Evolutionary conservation across 179 eudicot species (phyloP).

Genomic region (Pouteria campechiana): DNA sequence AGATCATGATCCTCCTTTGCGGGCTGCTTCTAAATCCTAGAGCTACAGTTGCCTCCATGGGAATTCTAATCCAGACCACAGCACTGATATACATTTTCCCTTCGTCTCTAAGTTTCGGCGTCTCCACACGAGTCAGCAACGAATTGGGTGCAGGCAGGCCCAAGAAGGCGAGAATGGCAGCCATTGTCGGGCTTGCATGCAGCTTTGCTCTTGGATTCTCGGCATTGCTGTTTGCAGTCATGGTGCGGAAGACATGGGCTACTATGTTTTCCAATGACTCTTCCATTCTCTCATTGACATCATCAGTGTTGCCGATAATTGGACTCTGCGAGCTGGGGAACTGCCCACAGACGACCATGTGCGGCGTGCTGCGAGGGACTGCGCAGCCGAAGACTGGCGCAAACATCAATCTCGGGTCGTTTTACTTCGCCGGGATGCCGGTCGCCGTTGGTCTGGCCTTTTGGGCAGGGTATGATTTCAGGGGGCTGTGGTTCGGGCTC

Average conservation of each 20-base stretch:
- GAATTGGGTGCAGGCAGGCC: conserved; percentile 56
- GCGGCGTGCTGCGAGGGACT: conserved; percentile 70
- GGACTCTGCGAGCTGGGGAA: conserved; percentile 89
- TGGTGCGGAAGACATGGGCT: conserved; percentile 55
- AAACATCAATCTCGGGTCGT: conserved; percentile 50
- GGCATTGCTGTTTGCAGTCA: conserved; percentile 43
- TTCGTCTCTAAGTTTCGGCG: conserved; percentile 63
- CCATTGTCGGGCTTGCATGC: conserved; percentile 45
- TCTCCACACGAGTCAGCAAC: conserved; percentile 69
- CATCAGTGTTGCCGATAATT: conserved; percentile 56
- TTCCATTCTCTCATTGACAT: conserved; percentile 48
- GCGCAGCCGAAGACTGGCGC: conserved; percentile 79
- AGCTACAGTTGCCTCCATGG: conserved; percentile 78
- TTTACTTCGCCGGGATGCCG: conserved; percentile 80
- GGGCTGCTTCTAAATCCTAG: conserved; percentile 54
- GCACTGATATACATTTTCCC: conserved; percentile 76
- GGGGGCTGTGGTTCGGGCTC: conserved; percentile 72
- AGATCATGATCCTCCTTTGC: conserved; percentile 75
- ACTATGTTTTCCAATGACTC: conserved; percentile 49
- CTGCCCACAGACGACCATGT: conserved; percentile 73
- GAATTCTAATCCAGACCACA: conserved; percentile 73
- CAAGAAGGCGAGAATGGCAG: conserved; percentile 36
- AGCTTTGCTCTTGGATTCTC: conserved; percentile 54
- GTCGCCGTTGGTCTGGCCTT: conserved; percentile 57
- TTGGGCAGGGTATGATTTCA: conserved; percentile 32